Evolutionary conservation across 345 rosid species (phyloP).

Genomic region (Camelina laxa): DNA sequence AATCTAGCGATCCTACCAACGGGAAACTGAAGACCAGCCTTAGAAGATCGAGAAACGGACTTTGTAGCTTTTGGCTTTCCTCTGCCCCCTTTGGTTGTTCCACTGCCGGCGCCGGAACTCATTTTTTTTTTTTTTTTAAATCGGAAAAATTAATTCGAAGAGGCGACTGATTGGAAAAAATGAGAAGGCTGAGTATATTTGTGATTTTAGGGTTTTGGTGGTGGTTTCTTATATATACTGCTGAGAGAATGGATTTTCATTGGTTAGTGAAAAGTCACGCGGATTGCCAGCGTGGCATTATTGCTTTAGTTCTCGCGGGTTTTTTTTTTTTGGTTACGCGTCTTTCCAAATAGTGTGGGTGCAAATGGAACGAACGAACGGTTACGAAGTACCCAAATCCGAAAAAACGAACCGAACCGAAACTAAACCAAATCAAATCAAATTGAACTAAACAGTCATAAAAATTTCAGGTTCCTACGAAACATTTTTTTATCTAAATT

Average conservation of each 20-base stretch:
- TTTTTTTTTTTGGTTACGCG: not conserved
- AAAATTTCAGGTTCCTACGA: no score
- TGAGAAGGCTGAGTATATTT: not conserved
- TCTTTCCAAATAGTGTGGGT: no score
- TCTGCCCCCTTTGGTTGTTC: constrained; percentile 44
- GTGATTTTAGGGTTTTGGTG: not conserved
- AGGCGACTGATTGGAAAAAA: not conserved
- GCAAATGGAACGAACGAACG: no score
- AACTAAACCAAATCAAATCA: no score
- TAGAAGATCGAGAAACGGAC: constrained; percentile 64
- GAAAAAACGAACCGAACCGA: no score
- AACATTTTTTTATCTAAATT: no score
- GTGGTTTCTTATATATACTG: not conserved
- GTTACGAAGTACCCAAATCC: no score
- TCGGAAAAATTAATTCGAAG: not conserved
- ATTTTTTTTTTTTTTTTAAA: constrained; percentile 5
- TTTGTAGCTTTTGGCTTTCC: constrained; percentile 58
- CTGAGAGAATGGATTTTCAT: not conserved
- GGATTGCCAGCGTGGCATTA: constrained; percentile 34
- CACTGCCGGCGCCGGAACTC: constrained; percentile 35
- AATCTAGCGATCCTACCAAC: constrained; percentile 74
- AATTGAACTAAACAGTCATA: no score
- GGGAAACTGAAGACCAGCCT: constrained; percentile 78
- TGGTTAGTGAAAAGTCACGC: not conserved
- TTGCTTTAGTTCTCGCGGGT: not conserved